Evolutionary conservation across 306 rosid species (phyloP).

Genomic region (Pachyrhizus erosus): DNA sequence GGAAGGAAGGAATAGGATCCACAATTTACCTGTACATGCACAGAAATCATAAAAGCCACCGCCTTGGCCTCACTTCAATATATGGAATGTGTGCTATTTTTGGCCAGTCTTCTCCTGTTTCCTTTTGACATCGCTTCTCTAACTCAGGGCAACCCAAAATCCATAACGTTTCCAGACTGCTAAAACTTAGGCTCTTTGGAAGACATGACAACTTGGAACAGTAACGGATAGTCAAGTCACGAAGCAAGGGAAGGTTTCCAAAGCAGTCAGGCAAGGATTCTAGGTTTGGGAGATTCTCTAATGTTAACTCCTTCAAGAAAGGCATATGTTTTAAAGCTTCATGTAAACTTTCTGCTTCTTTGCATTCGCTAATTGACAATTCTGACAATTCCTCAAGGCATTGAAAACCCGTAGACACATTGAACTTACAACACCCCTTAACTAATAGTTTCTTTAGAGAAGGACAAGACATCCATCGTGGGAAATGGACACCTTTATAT

Average conservation of each 20-base stretch:
- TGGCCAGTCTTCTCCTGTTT: slow-evolving; percentile 2
- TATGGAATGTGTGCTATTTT: too few species aligned
- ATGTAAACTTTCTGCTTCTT: slow-evolving; percentile 7
- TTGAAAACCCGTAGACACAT: neutral
- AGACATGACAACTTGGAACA: slow-evolving; percentile 23
- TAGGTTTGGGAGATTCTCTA: slow-evolving; percentile 16
- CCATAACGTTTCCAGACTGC: neutral
- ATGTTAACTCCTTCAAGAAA: neutral
- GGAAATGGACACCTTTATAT: slow-evolving; percentile 14
- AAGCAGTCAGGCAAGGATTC: slow-evolving; percentile 32
- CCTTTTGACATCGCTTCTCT: slow-evolving; percentile 10
- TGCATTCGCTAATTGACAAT: neutral
- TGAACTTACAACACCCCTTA: too few species aligned
- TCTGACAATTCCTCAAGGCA: neutral
- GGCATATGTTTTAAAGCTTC: slow-evolving; percentile 36
- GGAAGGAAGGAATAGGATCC: too few species aligned
- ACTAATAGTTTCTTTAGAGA: neutral
- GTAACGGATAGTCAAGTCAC: neutral
- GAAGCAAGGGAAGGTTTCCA: slow-evolving; percentile 27
- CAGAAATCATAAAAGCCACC: too few species aligned
- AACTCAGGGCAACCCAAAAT: neutral
- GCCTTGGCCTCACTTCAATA: too few species aligned
- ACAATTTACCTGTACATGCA: too few species aligned
- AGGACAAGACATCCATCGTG: slow-evolving; percentile 30
- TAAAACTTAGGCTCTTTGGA: slow-evolving; percentile 18